Evolutionary conservation across 2,329 filamentous ascomycete genomes (phyloP), one percentile per base, ranked within the genome.

Genomic region (Cladorrhinum sp.): DNA sequence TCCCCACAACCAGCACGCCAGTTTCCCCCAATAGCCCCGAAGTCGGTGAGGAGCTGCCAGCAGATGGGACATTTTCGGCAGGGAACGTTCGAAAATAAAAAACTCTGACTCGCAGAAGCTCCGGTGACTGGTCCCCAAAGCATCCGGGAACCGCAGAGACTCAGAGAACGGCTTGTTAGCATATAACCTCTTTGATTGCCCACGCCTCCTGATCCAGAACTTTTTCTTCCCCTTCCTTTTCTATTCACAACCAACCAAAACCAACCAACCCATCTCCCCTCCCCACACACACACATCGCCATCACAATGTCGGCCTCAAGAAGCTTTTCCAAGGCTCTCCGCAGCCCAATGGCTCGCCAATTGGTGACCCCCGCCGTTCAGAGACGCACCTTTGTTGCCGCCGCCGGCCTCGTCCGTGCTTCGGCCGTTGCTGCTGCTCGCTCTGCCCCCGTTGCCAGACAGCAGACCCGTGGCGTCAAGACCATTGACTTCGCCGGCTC

Each of bases 401-500:
- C 84, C 69, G 77, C 84, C 71, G 42, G 79, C 73, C 77, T 82
- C 64, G 80, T 81, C 66, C 77, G 83, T 67, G 79, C 80, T 65
- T 79, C 82, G 69, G 80, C 82, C 67, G 80, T 78, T 70, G 78
- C 80, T 67, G 80, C 79, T 68, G 74, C 74, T 66, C 76, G 80
- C 54, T 75, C 78, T 69, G 79, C 78, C 69, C 49, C 76, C 64
- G 74, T 77, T 67, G 73, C 73, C 60, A 72, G 73, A 64, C 82
- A 86, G 76, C 89, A 92, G 82, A 81, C 85, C 69, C 89, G 95
- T 75, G 95, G 95, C 77, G 81, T 96, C 75, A 98, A 99, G 91
- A 97, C 94, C 71, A 94, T 99, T 79, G 93, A 98, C 87, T 99
- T 99, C 79, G 95, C 95, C 70, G 95, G 92, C 73, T 84, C 85